Conservation (phyloP, 331 rosid genomes). For the Pyrus hybrid region DNA sequence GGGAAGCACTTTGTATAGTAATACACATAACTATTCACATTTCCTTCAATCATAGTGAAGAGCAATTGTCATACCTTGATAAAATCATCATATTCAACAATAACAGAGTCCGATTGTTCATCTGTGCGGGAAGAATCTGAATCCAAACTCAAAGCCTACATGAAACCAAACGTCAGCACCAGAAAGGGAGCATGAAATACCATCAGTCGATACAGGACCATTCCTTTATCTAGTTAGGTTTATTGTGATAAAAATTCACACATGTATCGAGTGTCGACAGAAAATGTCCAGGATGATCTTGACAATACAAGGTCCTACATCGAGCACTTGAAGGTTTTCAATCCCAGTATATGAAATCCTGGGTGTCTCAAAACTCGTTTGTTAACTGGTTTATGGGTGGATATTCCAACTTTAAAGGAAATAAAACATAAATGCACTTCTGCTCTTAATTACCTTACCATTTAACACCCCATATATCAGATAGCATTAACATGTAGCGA, state of each 20-base stretch:
- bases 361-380: background rate
- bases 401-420: background rate
- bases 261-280: no score
- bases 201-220: background rate
- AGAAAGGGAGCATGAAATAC: background rate
- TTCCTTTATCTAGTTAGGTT: background rate
- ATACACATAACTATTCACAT: background rate
- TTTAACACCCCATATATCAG: background rate
- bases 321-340: background rate
- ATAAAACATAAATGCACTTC: background rate
- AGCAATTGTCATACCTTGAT: constrained; percentile 46
- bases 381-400: background rate
- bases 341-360: background rate
- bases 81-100: constrained; percentile 67
- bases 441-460: background rate
- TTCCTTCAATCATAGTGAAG: background rate
- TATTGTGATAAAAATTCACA: background rate
- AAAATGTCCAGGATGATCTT: background rate
- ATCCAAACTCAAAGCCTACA: constrained; percentile 54
- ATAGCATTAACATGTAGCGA: background rate
- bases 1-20: background rate
- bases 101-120: constrained; percentile 48
- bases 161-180: constrained; percentile 10
- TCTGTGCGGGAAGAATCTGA: constrained; percentile 48
- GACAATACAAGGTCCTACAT: background rate